Base-by-base conservation (phyloP, 192 early-diverging fungal genomes). In the Backusella parvicylindrica region DNA sequence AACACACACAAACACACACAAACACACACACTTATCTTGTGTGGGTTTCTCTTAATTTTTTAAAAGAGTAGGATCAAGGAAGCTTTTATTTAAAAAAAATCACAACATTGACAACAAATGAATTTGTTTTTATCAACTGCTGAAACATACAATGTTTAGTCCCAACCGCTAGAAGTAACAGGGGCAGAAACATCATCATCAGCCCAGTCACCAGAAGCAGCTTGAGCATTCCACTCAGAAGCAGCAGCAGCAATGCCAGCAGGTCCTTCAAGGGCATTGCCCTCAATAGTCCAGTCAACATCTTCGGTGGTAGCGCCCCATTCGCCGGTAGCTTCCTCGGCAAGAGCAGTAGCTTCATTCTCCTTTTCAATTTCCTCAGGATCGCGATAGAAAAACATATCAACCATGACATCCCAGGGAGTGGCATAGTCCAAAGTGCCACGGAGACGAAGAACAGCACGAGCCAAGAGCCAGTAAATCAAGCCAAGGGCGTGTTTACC, bases 381-480 rank as follows among this genome's bases (percentile, higher is more conserved):
- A 80, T 98, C 97, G 83, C 98, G 94, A 92, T 92, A 98, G 93
- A 99, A 98, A 97, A 98, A 99, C 98, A 99, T 96, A 86, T 99
- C 98, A 75, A 95, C 94, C 97, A 99, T 98, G 80, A 99, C 86
- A 77, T 94, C 87, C 98, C 98, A 99, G 75, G 90, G 87, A 78
- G 89, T 83, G 79, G 89, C 80, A 81, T 95, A 92, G 80, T 92
- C 75, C 81, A 99, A 87, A 80, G 92, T 89, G 77, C 96, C 97
- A 81, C 96, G 92, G 80, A 99, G 92, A 76, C 98, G 94, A 85
- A 98, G 94, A 70, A 99, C 95, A 89, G 98, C 95, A 84, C 98
- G 93, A 74, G 97, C 96, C 79, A 99, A 89, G 77, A 99, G 86
- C 92, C 93, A 99, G 90, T 93, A 95, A 80, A 92, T 94, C 53